These are phyloP conservation scores for Tolypocladium cylindrosporum DNA, from an alignment of 2,329 filamentous ascomycete species.

Conservation along the genomic window DNA sequence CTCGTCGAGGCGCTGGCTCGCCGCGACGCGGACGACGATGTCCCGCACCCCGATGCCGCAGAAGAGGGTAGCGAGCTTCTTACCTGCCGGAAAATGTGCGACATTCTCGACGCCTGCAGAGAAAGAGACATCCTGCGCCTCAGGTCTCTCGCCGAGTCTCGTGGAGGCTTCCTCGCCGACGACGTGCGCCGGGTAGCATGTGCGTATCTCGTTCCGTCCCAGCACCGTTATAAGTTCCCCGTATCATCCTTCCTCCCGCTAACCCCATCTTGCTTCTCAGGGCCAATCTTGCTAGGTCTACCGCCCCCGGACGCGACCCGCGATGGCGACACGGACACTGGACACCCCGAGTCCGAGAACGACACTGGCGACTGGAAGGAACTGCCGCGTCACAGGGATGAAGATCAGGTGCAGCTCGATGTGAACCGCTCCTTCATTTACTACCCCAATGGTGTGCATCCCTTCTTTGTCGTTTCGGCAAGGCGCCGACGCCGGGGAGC, in stretches of 20 bases:
- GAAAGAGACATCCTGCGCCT: slow-evolving; percentile 46
- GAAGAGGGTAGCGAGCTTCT: background rate
- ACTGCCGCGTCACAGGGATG: slow-evolving; percentile 72
- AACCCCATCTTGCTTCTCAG: slow-evolving; percentile 25
- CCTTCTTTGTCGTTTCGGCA: background rate
- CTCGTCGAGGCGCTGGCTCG: slow-evolving; percentile 3
- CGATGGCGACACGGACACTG: slow-evolving; percentile 8
- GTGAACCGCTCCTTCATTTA: slow-evolving; percentile 96
- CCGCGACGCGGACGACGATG: slow-evolving; percentile 1
- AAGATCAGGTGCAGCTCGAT: slow-evolving; percentile 84
- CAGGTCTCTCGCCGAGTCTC: slow-evolving; percentile 46
- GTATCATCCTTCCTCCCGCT: slow-evolving; percentile 5
- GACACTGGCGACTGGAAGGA: slow-evolving; percentile 38
- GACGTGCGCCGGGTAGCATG: slow-evolving; percentile 64
- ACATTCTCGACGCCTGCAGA: slow-evolving; percentile 47
- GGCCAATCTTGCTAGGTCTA: slow-evolving; percentile 51
- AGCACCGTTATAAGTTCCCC: background rate
- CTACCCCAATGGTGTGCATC: slow-evolving; percentile 64
- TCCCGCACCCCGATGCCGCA: slow-evolving; percentile 5
- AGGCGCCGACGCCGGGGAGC: background rate
- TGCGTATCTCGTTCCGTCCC: slow-evolving; percentile 36
- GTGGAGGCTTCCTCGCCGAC: slow-evolving; percentile 60
- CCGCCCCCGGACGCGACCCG: slow-evolving; percentile 1
- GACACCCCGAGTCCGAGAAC: background rate
- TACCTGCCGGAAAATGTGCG: slow-evolving; percentile 23